A percentile compares a stretch with the other conserved stretches of the same genome.
Conservation (phyloP, 495 filamentous ascomycete genomes). For the Hypoxylon crocopeplum region DNA sequence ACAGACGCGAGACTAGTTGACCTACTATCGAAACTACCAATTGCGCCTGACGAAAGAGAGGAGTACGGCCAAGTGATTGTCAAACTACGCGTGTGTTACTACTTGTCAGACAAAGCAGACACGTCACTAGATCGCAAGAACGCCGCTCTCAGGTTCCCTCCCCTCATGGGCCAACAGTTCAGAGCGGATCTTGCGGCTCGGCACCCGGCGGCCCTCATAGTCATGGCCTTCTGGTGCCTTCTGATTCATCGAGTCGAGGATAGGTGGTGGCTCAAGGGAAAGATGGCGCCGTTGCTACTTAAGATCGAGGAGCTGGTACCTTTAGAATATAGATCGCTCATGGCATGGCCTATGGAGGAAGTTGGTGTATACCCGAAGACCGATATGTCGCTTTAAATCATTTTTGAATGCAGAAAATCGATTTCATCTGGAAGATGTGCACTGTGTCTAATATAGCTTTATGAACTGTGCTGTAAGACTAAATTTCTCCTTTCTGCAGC, state of each 20-base stretch:
- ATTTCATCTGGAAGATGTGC: neutral
- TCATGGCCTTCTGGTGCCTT: slow-evolving; percentile 38
- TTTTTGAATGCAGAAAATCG: neutral
- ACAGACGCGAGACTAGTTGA: slow-evolving; percentile 18
- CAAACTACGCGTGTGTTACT: slow-evolving; percentile 25
- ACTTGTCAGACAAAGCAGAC: slow-evolving; percentile 22
- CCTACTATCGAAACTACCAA: neutral
- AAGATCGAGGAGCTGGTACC: slow-evolving; percentile 30
- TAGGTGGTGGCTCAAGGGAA: slow-evolving; percentile 28
- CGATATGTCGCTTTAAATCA: too few species aligned
- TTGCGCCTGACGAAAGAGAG: slow-evolving; percentile 1
- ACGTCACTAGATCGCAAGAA: slow-evolving; percentile 28
- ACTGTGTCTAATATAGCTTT: neutral
- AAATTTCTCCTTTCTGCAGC: neutral
- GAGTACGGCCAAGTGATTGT: slow-evolving; percentile 10
- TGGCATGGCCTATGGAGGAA: slow-evolving; percentile 16
- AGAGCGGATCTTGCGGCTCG: slow-evolving; percentile 11
- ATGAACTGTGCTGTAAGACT: neutral
- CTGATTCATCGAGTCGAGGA: slow-evolving; percentile 33
- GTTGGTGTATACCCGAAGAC: too few species aligned
- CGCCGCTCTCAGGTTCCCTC: slow-evolving; percentile 26
- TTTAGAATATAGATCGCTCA: slow-evolving; percentile 1
- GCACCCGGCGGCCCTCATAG: slow-evolving; percentile 24
- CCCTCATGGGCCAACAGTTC: slow-evolving; percentile 13
- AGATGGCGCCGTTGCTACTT: slow-evolving; percentile 14